A percentile compares a stretch with the other conserved stretches of the same genome.
These are phyloP conservation scores for Butyriboletus appendiculatus DNA, from an alignment of 1,284 basidiomycete genomes.

Conservation along the genomic window DNA sequence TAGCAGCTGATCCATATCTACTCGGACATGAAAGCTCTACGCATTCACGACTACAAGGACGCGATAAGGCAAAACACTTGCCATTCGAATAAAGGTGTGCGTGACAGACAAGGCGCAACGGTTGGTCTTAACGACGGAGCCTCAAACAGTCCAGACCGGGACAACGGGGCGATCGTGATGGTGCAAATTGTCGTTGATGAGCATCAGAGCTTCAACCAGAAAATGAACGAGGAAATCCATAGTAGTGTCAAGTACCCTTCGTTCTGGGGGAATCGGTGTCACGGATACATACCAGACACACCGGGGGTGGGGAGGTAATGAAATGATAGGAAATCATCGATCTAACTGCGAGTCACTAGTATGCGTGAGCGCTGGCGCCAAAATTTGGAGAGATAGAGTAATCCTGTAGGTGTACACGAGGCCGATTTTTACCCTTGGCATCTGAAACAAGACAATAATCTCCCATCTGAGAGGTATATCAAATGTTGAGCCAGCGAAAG, in stretches of 20 bases:
- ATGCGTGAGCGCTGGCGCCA: not conserved
- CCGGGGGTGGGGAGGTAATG: not conserved
- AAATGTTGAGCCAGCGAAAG: not conserved
- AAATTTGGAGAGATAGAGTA: not conserved
- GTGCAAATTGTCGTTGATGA: not conserved
- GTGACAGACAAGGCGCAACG: not conserved
- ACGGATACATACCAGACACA: not conserved
- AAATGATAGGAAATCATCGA: not conserved
- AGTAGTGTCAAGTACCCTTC: not conserved
- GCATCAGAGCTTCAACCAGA: not conserved
- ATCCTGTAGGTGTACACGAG: not conserved
- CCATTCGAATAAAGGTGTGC: not conserved
- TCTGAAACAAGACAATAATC: not conserved
- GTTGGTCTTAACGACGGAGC: not conserved
- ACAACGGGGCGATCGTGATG: not conserved
- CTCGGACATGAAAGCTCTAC: not conserved
- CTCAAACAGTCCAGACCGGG: constrained; percentile 12
- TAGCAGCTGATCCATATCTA: not conserved
- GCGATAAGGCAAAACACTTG: not conserved
- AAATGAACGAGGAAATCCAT: constrained; percentile 10
- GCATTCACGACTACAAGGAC: not conserved
- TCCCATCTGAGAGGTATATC: not conserved
- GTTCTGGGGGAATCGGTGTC: not conserved
- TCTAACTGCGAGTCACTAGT: not conserved
- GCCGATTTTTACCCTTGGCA: not conserved